Percentiles rank a stretch among this genome's conserved stretches.
These are phyloP conservation scores for Trametes polyzona DNA, from an alignment of 1,284 basidiomycete genomes.

Conservation along the genomic window DNA sequence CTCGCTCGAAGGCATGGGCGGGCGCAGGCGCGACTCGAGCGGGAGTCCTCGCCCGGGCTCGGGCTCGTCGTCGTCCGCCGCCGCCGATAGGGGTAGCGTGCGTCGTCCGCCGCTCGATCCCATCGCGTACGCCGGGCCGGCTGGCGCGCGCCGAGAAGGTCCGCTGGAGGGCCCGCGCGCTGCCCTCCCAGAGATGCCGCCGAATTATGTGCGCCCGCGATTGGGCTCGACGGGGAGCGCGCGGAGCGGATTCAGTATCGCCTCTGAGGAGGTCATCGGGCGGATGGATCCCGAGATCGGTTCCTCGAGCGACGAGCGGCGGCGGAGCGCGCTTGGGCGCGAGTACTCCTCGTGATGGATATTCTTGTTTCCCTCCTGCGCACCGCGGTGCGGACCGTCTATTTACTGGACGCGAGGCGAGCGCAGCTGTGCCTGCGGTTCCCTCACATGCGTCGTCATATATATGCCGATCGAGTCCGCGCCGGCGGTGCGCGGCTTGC, in stretches of 20 bases:
- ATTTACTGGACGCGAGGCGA: not conserved
- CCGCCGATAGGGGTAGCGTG: not conserved
- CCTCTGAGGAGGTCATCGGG: slow-evolving; percentile 39
- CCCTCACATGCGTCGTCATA: too few species aligned
- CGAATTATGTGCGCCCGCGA: slow-evolving; percentile 31
- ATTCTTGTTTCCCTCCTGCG: not conserved
- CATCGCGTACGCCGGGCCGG: slow-evolving; percentile 2
- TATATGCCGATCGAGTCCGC: too few species aligned
- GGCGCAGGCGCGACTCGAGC: slow-evolving; percentile 29
- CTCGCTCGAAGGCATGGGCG: slow-evolving; percentile 46
- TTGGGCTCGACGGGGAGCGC: slow-evolving; percentile 35
- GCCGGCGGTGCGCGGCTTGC: not conserved
- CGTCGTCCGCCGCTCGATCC: slow-evolving; percentile 12
- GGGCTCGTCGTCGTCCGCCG: too few species aligned
- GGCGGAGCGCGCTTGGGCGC: slow-evolving; percentile 16
- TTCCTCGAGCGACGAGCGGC: slow-evolving; percentile 24
- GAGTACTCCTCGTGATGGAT: slow-evolving; percentile 6
- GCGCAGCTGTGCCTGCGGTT: too few species aligned
- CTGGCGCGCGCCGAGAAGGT: slow-evolving; percentile 14
- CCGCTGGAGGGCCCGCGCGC: slow-evolving; percentile 17
- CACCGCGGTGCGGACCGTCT: not conserved
- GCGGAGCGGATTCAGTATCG: slow-evolving; percentile 35
- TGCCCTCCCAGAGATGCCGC: slow-evolving; percentile 4
- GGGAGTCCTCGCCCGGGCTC: slow-evolving; percentile 15
- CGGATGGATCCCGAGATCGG: slow-evolving; percentile 38